Conservation (phyloP, 345 rosid species). For the Reutealis trisperma region DNA sequence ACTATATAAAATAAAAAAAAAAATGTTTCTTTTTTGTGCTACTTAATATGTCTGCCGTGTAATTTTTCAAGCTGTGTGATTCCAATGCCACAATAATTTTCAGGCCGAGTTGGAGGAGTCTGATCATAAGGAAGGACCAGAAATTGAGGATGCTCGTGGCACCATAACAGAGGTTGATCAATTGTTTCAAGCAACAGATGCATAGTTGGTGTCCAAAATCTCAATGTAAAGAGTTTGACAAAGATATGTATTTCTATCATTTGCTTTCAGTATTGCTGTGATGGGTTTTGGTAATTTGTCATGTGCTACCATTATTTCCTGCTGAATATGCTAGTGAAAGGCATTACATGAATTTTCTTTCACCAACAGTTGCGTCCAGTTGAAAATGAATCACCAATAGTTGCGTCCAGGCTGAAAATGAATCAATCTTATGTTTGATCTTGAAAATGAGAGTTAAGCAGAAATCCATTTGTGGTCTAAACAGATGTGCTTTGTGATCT, state of each 20-base stretch:
- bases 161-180: constrained; percentile 60
- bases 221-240: constrained; percentile 3
- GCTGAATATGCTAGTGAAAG: constrained; percentile 11
- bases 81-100: constrained; percentile 14
- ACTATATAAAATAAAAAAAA: not conserved
- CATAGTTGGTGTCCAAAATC: constrained; percentile 25
- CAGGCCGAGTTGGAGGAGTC: constrained; percentile 69
- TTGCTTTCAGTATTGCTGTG: constrained; percentile 10
- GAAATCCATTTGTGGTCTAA: not conserved
- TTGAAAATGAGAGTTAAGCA: not conserved
- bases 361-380: not conserved
- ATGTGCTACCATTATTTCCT: not conserved
- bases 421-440: not conserved
- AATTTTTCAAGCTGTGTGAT: not conserved
- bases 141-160: constrained; percentile 65
- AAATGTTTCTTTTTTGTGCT: not conserved
- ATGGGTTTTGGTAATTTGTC: constrained; percentile 3
- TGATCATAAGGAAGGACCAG: constrained; percentile 54
- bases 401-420: not conserved
- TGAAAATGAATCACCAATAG: too few species aligned
- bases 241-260: constrained; percentile 8
- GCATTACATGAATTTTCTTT: not conserved
- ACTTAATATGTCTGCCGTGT: not conserved
- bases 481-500: not conserved
- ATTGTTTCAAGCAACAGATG: constrained; percentile 57